Base-by-base conservation (phyloP, 2,329 filamentous ascomycete species). In the Botrytis aclada region DNA sequence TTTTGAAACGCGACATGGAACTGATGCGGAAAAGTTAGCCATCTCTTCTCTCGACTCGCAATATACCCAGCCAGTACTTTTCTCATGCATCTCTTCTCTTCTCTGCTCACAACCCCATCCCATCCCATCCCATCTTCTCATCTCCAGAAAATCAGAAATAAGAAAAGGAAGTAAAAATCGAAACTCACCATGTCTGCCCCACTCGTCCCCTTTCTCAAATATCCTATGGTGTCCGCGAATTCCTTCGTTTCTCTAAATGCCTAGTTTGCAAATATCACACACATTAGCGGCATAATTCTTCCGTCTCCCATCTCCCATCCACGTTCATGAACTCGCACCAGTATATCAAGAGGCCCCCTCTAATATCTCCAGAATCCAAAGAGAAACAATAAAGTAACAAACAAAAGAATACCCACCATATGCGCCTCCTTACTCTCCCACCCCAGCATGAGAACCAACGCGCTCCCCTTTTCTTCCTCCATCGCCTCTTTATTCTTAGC, bases 371-470 rank as follows among this genome's bases (percentile, higher is more conserved):
- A 37, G 18, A 12, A 39, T 4, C 25, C 1, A 20, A 25, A 6
- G 14, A 20, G 14, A n/a, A 37, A 10, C 9, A 32, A 29, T 20
- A 45, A 51, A 51, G 29, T 8, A 37, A 32, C 1, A 20, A 66
- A 37, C 9, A 58, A 14, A 37, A 20, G 20, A 45, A 29, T n/a
- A 54, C 51, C n/a, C n/a, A 71, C 69, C 74, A 76, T 69, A 74
- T 79, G 79, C 25, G 45, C 69, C 65, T 77, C 78, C 56, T 72
- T 74, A 61, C 69, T 76, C 71, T 76, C 72, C 79, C 79, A 80
- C 9, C 75, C 77, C 32, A 76, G 20, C 34, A 73, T 61, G 20
- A 77, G 47, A 41, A 77, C 73, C 10, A 73, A 37, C 1, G 73
- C 77, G 45, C 67, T 77, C 9, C 74, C 76, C 66, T 73, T 70